phyloP scores from a whole-genome alignment of 768 basidiomycete genomes.

The Sarcodon sp. region DNA sequence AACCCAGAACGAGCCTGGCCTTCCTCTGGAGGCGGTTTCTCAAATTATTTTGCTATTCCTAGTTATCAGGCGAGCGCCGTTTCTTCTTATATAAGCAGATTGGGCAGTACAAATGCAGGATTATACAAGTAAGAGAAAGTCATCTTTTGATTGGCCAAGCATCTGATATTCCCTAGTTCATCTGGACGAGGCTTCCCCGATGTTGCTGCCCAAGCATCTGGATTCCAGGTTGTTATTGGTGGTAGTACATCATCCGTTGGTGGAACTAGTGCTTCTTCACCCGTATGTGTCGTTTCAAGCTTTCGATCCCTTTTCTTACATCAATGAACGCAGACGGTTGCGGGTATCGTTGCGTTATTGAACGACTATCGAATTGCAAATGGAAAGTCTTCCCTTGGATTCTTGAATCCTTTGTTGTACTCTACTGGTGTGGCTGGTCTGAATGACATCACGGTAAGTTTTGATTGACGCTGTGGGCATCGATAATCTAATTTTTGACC shows the following conservation, averaged over 20 bases:
- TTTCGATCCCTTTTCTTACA: background rate
- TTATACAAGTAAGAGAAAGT: slow-evolving; percentile 34
- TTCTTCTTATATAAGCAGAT: slow-evolving; percentile 15
- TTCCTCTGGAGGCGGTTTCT: slow-evolving; percentile 66
- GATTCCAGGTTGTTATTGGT: slow-evolving; percentile 47
- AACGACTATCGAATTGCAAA: slow-evolving; percentile 15
- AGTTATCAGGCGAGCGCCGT: slow-evolving; percentile 18
- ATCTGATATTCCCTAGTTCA: slow-evolving; percentile 7
- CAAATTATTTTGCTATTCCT: slow-evolving; percentile 23
- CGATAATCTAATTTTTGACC: background rate
- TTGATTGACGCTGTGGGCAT: background rate
- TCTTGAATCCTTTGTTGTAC: slow-evolving; percentile 17
- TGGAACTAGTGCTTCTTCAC: slow-evolving; percentile 26
- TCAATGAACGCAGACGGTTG: slow-evolving; percentile 7
- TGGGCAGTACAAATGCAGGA: slow-evolving; percentile 34
- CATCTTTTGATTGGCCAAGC: background rate
- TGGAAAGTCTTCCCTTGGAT: slow-evolving; percentile 15
- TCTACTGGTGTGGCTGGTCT: slow-evolving; percentile 9
- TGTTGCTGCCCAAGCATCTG: slow-evolving; percentile 30
- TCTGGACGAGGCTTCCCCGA: slow-evolving; percentile 22
- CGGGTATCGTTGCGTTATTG: slow-evolving; percentile 14
- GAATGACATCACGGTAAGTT: slow-evolving; percentile 14
- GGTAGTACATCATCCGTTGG: slow-evolving; percentile 28
- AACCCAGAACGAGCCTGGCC: slow-evolving; percentile 46
- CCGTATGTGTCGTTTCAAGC: slow-evolving; percentile 9